A percentile compares a stretch with the other conserved stretches of the same genome.
phyloP scores from a whole-genome alignment of 2,329 filamentous ascomycete genomes.

The Penicillium sp. region DNA sequence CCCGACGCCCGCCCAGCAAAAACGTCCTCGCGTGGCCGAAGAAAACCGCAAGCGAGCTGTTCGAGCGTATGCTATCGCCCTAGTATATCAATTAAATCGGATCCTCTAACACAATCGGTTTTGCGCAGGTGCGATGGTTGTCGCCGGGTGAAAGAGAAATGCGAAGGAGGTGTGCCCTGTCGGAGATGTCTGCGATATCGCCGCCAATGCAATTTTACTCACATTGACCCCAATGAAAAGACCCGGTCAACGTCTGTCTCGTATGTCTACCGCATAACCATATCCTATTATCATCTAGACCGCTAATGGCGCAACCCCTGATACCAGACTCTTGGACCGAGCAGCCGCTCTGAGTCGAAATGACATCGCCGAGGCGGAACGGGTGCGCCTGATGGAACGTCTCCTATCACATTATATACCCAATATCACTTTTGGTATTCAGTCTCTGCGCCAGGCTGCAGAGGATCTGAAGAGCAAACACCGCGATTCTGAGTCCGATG shows the following conservation, averaged over 20 bases:
- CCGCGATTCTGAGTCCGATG: constrained; percentile 34
- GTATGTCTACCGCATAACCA: constrained; percentile 24
- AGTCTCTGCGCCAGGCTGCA: constrained; percentile 45
- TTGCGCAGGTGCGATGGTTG: constrained; percentile 54
- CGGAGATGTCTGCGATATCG: constrained; percentile 54
- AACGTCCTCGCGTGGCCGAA: constrained; percentile 43
- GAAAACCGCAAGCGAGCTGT: constrained; percentile 45
- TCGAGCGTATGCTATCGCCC: constrained; percentile 36
- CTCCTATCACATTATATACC: constrained; percentile 51
- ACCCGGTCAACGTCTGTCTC: constrained; percentile 34
- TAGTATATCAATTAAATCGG: background rate
- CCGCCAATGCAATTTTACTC: constrained; percentile 53
- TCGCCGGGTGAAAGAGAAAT: constrained; percentile 58
- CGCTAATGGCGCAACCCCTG: constrained; percentile 4
- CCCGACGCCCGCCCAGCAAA: constrained; percentile 31
- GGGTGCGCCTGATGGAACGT: constrained; percentile 48
- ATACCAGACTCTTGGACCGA: constrained; percentile 31
- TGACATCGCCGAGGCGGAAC: constrained; percentile 39
- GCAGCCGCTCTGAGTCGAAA: constrained; percentile 33
- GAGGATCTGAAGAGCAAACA: constrained; percentile 46
- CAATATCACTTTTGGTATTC: constrained; percentile 45
- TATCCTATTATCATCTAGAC: background rate
- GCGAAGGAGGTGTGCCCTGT: constrained; percentile 57
- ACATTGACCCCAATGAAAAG: constrained; percentile 38
- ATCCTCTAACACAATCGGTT: constrained; percentile 14